These are phyloP conservation scores for Citeromyces hawaiiensis DNA, from an alignment of 1,139 yeast genomes.

Conservation along the genomic window DNA sequence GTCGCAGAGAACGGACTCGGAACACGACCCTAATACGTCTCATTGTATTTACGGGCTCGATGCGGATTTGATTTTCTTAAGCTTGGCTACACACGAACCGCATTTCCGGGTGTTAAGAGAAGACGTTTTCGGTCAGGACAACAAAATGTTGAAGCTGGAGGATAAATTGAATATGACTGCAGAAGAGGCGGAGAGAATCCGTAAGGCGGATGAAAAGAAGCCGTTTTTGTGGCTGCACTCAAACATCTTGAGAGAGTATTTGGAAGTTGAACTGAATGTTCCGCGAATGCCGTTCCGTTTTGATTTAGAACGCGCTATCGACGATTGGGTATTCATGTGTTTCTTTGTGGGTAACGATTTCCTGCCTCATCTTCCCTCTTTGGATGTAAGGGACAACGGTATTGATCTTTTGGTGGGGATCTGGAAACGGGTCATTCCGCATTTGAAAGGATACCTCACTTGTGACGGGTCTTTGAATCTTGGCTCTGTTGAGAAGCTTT, in stretches of 20 bases:
- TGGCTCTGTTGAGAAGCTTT: conserved; percentile 59
- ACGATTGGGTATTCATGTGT: conserved; percentile 98
- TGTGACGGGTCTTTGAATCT: conserved; percentile 79
- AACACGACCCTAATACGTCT: conserved; percentile 76
- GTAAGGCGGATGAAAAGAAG: conserved; percentile 50
- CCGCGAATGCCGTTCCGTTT: conserved; percentile 62
- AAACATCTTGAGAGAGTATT: conserved; percentile 76
- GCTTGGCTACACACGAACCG: conserved; percentile 93
- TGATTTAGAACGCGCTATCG: conserved; percentile 90
- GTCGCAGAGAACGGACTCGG: conserved; percentile 71
- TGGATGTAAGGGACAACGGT: conserved; percentile 91
- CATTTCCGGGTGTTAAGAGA: conserved; percentile 90
- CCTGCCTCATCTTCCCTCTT: conserved; percentile 88
- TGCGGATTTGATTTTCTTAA: conserved; percentile 94
- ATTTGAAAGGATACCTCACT: conserved; percentile 65
- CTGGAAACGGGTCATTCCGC: conserved; percentile 69
- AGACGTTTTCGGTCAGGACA: conserved; percentile 79
- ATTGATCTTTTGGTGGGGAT: conserved; percentile 68
- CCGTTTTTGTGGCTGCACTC: conserved; percentile 95
- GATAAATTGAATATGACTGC: conserved; percentile 47
- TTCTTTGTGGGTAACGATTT: conserved; percentile 98
- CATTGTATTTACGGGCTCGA: conserved; percentile 96
- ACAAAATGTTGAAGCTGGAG: conserved; percentile 32
- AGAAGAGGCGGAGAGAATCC: conserved; percentile 40
- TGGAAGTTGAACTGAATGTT: conserved; percentile 66